phyloP scores from a whole-genome alignment of 2,329 filamentous ascomycete species.

The Ascochyta viciae-villosae region DNA sequence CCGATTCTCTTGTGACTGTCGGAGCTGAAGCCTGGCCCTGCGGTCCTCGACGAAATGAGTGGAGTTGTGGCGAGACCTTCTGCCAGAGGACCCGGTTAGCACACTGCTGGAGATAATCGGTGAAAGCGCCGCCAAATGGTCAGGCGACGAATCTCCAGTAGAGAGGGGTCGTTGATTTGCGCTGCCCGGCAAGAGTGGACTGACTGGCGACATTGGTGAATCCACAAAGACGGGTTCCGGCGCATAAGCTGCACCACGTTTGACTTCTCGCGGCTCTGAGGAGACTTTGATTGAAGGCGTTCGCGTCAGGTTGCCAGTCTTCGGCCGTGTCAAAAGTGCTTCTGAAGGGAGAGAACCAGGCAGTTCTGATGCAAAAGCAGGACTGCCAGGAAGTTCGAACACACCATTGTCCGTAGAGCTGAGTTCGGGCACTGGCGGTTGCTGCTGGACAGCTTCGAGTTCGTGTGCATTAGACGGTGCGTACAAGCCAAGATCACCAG shows the following conservation, averaged over 20 bases:
- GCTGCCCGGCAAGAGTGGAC: constrained; percentile 16
- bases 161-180: constrained; percentile 10
- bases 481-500: constrained; percentile 29
- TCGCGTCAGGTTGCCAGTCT: neutral
- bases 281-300: constrained; percentile 35
- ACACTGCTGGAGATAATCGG: constrained; percentile 14
- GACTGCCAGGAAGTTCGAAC: constrained; percentile 40
- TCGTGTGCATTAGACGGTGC: constrained; percentile 34
- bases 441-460: constrained; percentile 27
- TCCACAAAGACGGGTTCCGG: constrained; percentile 52
- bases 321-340: too few relatives aligned
- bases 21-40: constrained; percentile 38
- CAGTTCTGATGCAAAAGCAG: constrained; percentile 31
- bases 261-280: constrained; percentile 42
- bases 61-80: constrained; percentile 33
- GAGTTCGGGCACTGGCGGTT: constrained; percentile 30
- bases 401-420: constrained; percentile 26
- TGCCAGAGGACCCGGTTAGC: neutral
- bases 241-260: constrained; percentile 54
- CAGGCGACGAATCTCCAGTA: constrained; percentile 5
- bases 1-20: constrained; percentile 40
- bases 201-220: constrained; percentile 23
- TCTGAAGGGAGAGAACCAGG: constrained; percentile 30
- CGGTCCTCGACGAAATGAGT: constrained; percentile 38
- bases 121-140: constrained; percentile 21